phyloP scores from a whole-genome alignment of 1,284 basidiomycete genomes.

The Erythrobasidium hasegawianum region DNA sequence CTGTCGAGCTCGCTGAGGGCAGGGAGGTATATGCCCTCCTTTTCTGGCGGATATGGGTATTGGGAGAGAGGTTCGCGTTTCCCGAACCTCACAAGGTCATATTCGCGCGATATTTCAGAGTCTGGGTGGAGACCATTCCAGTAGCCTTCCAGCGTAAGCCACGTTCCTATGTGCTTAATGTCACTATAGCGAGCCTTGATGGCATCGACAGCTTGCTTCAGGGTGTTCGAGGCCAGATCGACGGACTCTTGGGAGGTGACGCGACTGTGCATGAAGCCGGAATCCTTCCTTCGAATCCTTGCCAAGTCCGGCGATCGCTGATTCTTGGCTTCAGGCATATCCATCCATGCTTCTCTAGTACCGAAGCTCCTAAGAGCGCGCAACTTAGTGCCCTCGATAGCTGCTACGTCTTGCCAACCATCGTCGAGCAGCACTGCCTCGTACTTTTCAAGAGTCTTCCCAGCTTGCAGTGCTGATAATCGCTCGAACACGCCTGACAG shows the following conservation, averaged over 20 bases:
- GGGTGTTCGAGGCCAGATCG: neutral
- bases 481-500: slow-evolving; percentile 32
- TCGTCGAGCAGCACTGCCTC: slow-evolving; percentile 43
- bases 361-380: slow-evolving; percentile 25
- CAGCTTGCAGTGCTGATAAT: slow-evolving; percentile 24
- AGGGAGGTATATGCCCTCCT: slow-evolving; percentile 36
- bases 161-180: slow-evolving; percentile 40
- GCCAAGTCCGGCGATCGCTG: neutral
- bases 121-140: slow-evolving; percentile 41
- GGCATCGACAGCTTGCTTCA: slow-evolving; percentile 1
- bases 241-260: neutral
- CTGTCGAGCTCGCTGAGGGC: slow-evolving; percentile 35
- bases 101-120: slow-evolving; percentile 23
- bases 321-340: slow-evolving; percentile 1
- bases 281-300: neutral
- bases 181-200: slow-evolving; percentile 28
- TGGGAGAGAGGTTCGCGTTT: slow-evolving; percentile 8
- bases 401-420: slow-evolving; percentile 41
- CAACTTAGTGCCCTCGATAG: slow-evolving; percentile 8
- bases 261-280: slow-evolving; percentile 1
- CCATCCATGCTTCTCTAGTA: slow-evolving; percentile 25
- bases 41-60: slow-evolving; percentile 15
- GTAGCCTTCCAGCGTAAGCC: slow-evolving; percentile 44
- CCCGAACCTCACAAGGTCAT: slow-evolving; percentile 26
- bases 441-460: slow-evolving; percentile 12